These are phyloP conservation scores for Patellifolia procumbens DNA, from an alignment of 179 eudicot genomes.

Conservation along the genomic window DNA sequence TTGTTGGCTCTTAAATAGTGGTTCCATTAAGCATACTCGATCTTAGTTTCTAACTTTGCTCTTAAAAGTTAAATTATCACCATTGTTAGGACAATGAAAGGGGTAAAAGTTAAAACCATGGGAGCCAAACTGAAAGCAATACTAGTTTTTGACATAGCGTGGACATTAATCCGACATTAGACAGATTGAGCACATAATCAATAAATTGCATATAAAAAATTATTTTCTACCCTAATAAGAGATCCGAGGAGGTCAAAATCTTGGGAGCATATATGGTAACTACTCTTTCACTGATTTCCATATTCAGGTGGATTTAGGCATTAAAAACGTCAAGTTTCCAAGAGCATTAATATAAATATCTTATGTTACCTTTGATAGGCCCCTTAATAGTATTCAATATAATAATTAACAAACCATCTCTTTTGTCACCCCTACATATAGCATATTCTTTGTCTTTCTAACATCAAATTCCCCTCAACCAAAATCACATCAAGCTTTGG, in stretches of 20 bases:
- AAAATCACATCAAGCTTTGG: neutral
- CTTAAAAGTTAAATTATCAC: too few relatives aligned
- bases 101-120: too few relatives aligned
- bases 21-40: too few relatives aligned
- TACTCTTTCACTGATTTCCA: slow-evolving; percentile 23
- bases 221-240: slow-evolving; percentile 17
- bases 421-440: neutral
- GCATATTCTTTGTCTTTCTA: neutral
- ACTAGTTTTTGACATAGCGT: neutral
- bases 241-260: slow-evolving; percentile 11
- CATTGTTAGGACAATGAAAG: too few relatives aligned
- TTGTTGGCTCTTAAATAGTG: too few relatives aligned
- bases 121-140: slow-evolving; percentile 4
- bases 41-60: too few relatives aligned
- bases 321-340: slow-evolving; percentile 19
- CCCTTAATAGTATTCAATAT: neutral
- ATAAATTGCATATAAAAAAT: slow-evolving; percentile 12
- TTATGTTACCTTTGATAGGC: slow-evolving; percentile 26
- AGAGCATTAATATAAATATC: slow-evolving; percentile 25
- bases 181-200: slow-evolving; percentile 22
- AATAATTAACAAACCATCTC: neutral
- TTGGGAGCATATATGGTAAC: slow-evolving; percentile 15
- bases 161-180: slow-evolving; percentile 7
- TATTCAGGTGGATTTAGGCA: slow-evolving; percentile 24
- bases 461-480: neutral